phyloP scores from a whole-genome alignment of 495 filamentous ascomycete species.

The Lepidopterella palustris region DNA sequence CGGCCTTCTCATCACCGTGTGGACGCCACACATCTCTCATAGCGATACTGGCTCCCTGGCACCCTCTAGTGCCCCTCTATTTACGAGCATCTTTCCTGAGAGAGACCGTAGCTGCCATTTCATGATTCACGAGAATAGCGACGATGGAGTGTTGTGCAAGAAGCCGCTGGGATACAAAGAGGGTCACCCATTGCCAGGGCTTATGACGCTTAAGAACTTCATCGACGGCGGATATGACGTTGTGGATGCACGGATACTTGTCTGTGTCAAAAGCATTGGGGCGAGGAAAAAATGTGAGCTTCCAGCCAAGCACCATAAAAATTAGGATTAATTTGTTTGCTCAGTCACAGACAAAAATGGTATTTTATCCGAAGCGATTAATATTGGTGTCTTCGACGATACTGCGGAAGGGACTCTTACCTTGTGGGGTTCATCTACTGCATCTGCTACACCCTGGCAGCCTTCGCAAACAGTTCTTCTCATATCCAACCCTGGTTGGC shows the following conservation, averaged over 20 bases:
- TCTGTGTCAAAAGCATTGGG: conserved; percentile 53
- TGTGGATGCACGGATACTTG: conserved; percentile 43
- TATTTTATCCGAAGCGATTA: conserved; percentile 40
- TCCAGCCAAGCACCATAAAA: background rate
- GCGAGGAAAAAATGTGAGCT: conserved; percentile 40
- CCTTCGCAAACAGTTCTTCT: conserved; percentile 51
- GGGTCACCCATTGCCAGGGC: conserved; percentile 36
- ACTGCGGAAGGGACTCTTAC: conserved; percentile 48
- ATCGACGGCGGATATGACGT: conserved; percentile 48
- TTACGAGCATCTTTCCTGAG: conserved; percentile 48
- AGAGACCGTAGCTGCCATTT: conserved; percentile 46
- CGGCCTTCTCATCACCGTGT: conserved; percentile 36
- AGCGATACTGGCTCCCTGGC: conserved; percentile 33
- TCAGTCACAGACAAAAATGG: conserved; percentile 45
- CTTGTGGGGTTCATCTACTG: conserved; percentile 47
- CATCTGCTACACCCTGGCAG: conserved; percentile 47
- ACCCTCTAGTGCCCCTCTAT: conserved; percentile 31
- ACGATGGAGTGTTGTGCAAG: conserved; percentile 40
- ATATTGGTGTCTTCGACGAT: conserved; percentile 55
- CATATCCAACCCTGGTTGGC: conserved; percentile 47
- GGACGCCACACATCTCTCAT: conserved; percentile 35
- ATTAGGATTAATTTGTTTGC: background rate
- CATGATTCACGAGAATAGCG: conserved; percentile 46
- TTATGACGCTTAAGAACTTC: conserved; percentile 53
- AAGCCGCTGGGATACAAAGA: conserved; percentile 41